These are phyloP conservation scores for Nyctanthes arbortristis DNA, from an alignment of 257 asterid species.

Conservation along the genomic window DNA sequence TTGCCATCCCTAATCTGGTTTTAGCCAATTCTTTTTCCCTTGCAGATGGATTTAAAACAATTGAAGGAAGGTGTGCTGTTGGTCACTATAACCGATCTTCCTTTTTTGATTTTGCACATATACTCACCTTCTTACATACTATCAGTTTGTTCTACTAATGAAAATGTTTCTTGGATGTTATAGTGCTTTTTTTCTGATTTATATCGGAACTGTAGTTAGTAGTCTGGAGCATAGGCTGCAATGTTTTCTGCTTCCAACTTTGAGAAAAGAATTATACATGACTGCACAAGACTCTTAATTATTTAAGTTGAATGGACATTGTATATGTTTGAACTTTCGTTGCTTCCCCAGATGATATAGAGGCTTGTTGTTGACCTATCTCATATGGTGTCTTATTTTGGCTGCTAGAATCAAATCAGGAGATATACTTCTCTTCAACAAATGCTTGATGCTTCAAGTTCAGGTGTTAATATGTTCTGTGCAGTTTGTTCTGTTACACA, in stretches of 20 bases:
- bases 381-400: slow-evolving; percentile 29
- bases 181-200: neutral
- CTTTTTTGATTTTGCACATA: neutral
- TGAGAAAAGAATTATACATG: neutral
- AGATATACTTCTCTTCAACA: slow-evolving; percentile 60
- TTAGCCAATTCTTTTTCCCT: slow-evolving; percentile 6
- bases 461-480: slow-evolving; percentile 55
- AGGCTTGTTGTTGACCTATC: slow-evolving; percentile 6
- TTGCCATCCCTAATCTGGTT: too few relatives aligned
- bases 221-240: neutral
- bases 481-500: slow-evolving; percentile 22
- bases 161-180: neutral
- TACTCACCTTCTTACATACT: neutral
- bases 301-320: neutral
- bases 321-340: neutral
- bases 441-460: slow-evolving; percentile 72
- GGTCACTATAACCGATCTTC: slow-evolving; percentile 55
- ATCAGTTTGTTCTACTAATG: neutral
- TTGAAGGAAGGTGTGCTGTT: slow-evolving; percentile 92
- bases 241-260: neutral
- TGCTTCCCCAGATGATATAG: neutral
- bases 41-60: slow-evolving; percentile 71
- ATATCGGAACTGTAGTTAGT: neutral
- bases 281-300: too few relatives aligned
- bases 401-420: slow-evolving; percentile 60